Base-by-base conservation (phyloP, 306 rosid genomes). In the Neltuma alba region DNA sequence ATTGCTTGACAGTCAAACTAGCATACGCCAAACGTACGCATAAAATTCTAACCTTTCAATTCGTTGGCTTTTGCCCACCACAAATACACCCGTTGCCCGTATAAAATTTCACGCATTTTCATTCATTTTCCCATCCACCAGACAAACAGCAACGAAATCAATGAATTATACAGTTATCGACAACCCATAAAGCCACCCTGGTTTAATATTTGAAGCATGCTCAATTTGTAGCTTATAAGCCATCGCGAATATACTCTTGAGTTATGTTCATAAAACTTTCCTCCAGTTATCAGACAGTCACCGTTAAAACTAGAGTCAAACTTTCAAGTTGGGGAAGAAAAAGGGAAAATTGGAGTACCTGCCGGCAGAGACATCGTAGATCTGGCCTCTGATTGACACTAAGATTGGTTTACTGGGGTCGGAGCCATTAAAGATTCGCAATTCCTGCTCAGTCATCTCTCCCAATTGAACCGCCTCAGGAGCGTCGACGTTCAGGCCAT, bases 301-400 rank as follows among this genome's bases (percentile, higher is more conserved):
- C 18, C 1, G 18, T 25, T 11, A 58, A 55, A 58, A 11, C 64
- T 58, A 27, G 2, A 58, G 38, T 16, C 18, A 23, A 34, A 64
- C 44, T 18, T 34, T 33, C 42, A 3, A 63, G 15, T 20, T 64
- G 14, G 48, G 38, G 10, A 15, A 14, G 21, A 13, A 54, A 50
- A 9, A 23, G n/a, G 42, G 11, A 3, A 25, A 27, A 27, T 15
- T 2, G 9, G 7, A 34, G 67, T 70, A 93, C 98, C 91, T 93
- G 84, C 85, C 84, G 68, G 88, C 40, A 60, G 97, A 91, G 42
- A 91, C 98, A 58, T 93, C 98, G 77, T 87, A 93, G 88, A 91
- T 89, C 84, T 88, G 92, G 76, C 93, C 92, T 70, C 65, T 91
- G 47, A 93, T 80, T 37, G 98, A 83, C 58, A 93, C 80, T 13